Evolutionary conservation across 257 asterid species (phyloP).

Genomic region (Osmanthus fragrans): DNA sequence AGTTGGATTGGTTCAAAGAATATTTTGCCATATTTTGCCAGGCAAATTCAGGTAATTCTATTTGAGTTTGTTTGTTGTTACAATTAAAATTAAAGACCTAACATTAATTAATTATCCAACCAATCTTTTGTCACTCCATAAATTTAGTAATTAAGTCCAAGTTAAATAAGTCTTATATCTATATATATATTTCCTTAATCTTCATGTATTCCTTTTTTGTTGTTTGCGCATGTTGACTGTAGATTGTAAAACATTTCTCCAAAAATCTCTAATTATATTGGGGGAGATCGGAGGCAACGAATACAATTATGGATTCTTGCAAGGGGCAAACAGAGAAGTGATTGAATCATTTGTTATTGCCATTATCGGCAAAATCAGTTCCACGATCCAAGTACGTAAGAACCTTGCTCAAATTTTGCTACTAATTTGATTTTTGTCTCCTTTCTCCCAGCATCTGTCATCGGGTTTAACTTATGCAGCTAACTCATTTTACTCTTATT

Average conservation of each 20-base stretch:
- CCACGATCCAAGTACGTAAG: slow-evolving; percentile 21
- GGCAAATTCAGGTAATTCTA: slow-evolving; percentile 31
- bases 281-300: slow-evolving; percentile 73
- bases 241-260: slow-evolving; percentile 37
- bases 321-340: slow-evolving; percentile 9
- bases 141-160: no score
- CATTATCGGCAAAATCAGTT: slow-evolving; percentile 28
- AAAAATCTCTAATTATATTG: slow-evolving; percentile 39
- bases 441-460: no score
- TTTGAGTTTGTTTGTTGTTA: no score
- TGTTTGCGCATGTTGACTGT: not conserved
- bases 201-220: not conserved
- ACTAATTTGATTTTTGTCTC: no score
- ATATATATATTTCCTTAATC: not conserved
- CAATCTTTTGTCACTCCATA: no score
- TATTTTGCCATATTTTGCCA: slow-evolving; percentile 29
- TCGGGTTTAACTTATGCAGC: no score
- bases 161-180: no score
- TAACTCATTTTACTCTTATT: no score
- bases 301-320: slow-evolving; percentile 31
- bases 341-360: slow-evolving; percentile 24
- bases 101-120: no score
- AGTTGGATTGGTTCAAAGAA: slow-evolving; percentile 47
- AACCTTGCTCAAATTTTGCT: not conserved
- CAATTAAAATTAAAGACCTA: no score